Evolutionary conservation across 805 yeast genomes (phyloP), one percentile per base, ranked within the genome.

Genomic region (Vanderwaltozyma tropicalis): DNA sequence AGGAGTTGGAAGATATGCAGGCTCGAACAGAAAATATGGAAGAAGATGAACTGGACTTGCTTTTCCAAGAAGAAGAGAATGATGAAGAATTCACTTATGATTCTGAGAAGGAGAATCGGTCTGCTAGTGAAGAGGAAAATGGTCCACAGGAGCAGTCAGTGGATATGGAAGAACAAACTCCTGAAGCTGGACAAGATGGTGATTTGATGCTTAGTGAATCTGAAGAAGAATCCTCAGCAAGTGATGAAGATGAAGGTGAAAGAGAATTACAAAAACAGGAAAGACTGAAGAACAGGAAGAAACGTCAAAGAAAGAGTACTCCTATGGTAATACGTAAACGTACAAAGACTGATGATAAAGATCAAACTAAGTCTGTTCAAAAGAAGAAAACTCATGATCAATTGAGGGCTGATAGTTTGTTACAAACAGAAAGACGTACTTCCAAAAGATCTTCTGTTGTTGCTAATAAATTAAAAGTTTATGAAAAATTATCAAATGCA

Each of bases 381-480:
- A 38, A 52, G 41, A 17, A 52, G 33, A 31, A 44, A 36, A 27
- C 49, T 45, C 36, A 51, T 45, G 40, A 52, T 41, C 45, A 65
- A 43, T 52, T 69, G 3, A 66, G 63, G 45, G 72, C 80, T 0
- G 78, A 71, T 11, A 64, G 76, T 13, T 54, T 83, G 20, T 53
- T 80, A 16, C 59, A 67, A 13, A 57, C 65, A 1, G 66, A 65
- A 5, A 67, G 95, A 55, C 67, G 95, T 49, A 73, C 80, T 0
- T 83, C 95, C 0, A 73, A 85, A 14, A 74, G 98, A 55, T 64
- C 74, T 9, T 71, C 94, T 0, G 92, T 94, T 0, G 71, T 84
- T 5, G 77, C 78, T 47, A 85, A 76, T 54, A 85, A 84, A 49
- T 66, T 83, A 45, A 83, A 78, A n/a, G 74, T 84, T 15, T 78